These are phyloP conservation scores for Wallacemonas collosoma DNA, from an alignment of 208 protist species.

Conservation along the genomic window DNA sequence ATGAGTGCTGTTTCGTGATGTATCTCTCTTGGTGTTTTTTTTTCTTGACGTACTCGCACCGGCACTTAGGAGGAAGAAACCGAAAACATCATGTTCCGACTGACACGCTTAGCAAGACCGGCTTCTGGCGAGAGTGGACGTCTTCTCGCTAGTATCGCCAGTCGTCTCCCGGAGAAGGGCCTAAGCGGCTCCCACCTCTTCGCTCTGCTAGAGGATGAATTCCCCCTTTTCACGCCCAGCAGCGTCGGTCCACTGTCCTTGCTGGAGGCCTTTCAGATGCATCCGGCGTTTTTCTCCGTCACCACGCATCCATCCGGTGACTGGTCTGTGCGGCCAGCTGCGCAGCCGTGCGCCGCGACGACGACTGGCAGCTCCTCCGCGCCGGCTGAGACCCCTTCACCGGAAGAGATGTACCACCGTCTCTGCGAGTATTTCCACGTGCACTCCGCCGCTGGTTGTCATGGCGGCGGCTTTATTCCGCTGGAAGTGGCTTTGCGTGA, in stretches of 20 bases:
- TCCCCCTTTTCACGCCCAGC: conserved; percentile 49
- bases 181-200: conserved; percentile 58
- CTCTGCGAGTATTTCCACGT: neutral
- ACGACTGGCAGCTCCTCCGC: neutral
- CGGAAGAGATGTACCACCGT: conserved; percentile 2
- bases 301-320: conserved; percentile 20
- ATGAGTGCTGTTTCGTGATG: no score
- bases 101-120: neutral
- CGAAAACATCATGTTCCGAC: neutral
- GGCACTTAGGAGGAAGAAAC: neutral
- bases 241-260: conserved; percentile 46
- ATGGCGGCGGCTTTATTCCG: conserved; percentile 30
- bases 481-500: conserved; percentile 39
- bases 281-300: conserved; percentile 47
- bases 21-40: no score
- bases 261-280: conserved; percentile 50
- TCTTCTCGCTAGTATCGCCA: conserved; percentile 27
- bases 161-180: conserved; percentile 40
- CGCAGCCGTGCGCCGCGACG: neutral
- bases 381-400: neutral
- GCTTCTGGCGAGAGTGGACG: no score
- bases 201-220: conserved; percentile 58
- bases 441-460: neutral
- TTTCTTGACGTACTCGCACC: no score
- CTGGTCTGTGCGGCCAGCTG: conserved; percentile 35